Evolutionary conservation across 108 stramenopile species (phyloP).

Genomic region (Licmophora abbreviata): DNA sequence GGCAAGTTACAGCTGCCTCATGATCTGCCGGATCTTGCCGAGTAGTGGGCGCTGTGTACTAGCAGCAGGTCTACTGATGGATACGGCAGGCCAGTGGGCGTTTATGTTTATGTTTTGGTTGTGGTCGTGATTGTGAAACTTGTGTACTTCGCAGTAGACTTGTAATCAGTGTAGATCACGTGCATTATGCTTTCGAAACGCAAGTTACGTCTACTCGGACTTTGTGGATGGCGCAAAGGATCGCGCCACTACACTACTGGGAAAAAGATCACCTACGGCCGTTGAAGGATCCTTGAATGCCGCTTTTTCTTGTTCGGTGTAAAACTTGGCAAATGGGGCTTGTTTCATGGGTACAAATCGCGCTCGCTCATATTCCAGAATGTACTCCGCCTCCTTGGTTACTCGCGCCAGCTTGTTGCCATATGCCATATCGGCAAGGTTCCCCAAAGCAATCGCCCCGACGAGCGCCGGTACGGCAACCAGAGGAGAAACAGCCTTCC

Average conservation of each 20-base stretch:
- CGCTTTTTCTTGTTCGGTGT: constrained; percentile 29
- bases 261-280: constrained; percentile 29
- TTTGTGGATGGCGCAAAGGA: too few species aligned
- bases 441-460: constrained; percentile 38
- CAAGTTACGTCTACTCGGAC: too few species aligned
- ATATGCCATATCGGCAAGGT: constrained; percentile 51
- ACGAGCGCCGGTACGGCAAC: constrained; percentile 34
- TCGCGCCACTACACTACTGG: constrained; percentile 20
- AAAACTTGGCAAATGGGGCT: constrained; percentile 42
- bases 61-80: too few species aligned
- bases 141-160: too few species aligned
- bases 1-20: too few species aligned
- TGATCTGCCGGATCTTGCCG: too few species aligned
- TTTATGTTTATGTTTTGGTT: too few species aligned
- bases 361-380: constrained; percentile 40
- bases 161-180: too few species aligned
- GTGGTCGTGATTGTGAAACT: too few species aligned
- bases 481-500: constrained; percentile 25
- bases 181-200: too few species aligned
- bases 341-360: constrained; percentile 40
- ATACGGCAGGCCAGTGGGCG: too few species aligned
- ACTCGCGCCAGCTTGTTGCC: constrained; percentile 49
- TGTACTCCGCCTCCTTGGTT: constrained; percentile 43
- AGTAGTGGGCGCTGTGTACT: too few species aligned
- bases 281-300: constrained; percentile 29